Conservation (phyloP, 441 rosid species). For the Geranium incanum region DNA sequence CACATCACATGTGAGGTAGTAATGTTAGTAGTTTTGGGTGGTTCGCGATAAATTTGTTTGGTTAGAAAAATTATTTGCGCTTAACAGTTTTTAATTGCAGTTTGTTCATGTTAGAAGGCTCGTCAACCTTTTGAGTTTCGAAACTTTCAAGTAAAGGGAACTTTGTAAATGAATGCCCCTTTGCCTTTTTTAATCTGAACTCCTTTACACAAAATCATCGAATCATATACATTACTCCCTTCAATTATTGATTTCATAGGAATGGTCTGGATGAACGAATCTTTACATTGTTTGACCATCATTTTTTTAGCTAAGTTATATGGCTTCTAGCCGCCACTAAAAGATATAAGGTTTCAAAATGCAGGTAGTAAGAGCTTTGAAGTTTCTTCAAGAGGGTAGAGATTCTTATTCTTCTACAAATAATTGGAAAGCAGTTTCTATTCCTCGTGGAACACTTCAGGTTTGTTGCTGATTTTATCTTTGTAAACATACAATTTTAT, state of each 20-base stretch:
- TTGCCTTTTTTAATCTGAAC: background rate
- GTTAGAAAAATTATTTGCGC: background rate
- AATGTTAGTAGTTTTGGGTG: background rate
- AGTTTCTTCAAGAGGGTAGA: constrained; percentile 52
- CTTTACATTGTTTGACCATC: constrained; percentile 8
- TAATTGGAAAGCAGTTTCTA: constrained; percentile 61
- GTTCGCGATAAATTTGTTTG: background rate
- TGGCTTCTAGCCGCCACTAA: constrained; percentile 12
- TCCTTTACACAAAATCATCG: no score
- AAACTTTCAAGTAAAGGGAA: background rate
- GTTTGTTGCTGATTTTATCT: constrained; percentile 43
- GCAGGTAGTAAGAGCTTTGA: constrained; percentile 90
- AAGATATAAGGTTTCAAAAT: constrained; percentile 11
- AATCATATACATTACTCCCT: background rate
- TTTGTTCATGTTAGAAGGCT: background rate
- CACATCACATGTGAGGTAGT: background rate
- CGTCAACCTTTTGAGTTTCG: background rate
- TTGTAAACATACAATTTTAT: constrained; percentile 14
- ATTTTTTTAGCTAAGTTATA: constrained; percentile 3
- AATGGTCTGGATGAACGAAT: constrained; percentile 9
- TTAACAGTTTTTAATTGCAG: background rate
- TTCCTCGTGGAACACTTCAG: constrained; percentile 98
- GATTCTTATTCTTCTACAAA: constrained; percentile 31
- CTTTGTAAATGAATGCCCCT: background rate
- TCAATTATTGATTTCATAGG: background rate